phyloP scores from a whole-genome alignment of 768 basidiomycete genomes.

The Tulasnella sp. region DNA sequence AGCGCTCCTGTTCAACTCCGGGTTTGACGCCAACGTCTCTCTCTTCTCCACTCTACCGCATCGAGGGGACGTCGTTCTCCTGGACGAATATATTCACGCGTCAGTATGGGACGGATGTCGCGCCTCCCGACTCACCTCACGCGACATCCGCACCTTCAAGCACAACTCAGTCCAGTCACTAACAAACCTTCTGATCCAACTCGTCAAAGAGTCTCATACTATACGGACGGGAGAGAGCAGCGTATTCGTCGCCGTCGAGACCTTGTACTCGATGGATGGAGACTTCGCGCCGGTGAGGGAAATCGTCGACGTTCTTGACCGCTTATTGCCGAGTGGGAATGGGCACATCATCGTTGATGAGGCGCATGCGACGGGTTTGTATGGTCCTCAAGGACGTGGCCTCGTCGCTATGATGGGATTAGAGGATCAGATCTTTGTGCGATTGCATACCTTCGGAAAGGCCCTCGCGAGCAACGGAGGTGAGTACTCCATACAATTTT shows the following conservation, averaged over 20 bases:
- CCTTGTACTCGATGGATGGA: conserved; percentile 93
- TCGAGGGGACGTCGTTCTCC: conserved; percentile 61
- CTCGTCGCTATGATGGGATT: conserved; percentile 60
- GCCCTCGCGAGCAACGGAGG: conserved; percentile 79
- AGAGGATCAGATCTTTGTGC: conserved; percentile 57
- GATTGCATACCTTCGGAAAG: conserved; percentile 91
- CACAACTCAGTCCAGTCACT: conserved; percentile 63
- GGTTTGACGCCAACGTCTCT: conserved; percentile 85
- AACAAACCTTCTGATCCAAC: conserved; percentile 32
- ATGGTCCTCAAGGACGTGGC: conserved; percentile 68
- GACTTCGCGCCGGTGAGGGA: conserved; percentile 67
- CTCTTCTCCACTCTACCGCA: conserved; percentile 78
- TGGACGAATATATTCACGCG: conserved; percentile 84
- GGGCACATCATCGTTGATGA: conserved; percentile 80
- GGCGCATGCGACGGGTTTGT: conserved; percentile 87
- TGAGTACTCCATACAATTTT: conserved; percentile 31
- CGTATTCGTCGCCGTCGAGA: conserved; percentile 79
- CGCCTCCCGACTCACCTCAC: conserved; percentile 34
- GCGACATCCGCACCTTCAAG: conserved; percentile 40
- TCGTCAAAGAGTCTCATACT: conserved; percentile 32
- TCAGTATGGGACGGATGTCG: conserved; percentile 85
- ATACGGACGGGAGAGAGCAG: conserved; percentile 35
- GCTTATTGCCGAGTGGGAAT: conserved; percentile 49
- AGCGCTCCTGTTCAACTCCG: conserved; percentile 82
- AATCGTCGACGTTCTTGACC: conserved; percentile 54